phyloP scores from a whole-genome alignment of 306 rosid species.

The Dryas drummondii region DNA sequence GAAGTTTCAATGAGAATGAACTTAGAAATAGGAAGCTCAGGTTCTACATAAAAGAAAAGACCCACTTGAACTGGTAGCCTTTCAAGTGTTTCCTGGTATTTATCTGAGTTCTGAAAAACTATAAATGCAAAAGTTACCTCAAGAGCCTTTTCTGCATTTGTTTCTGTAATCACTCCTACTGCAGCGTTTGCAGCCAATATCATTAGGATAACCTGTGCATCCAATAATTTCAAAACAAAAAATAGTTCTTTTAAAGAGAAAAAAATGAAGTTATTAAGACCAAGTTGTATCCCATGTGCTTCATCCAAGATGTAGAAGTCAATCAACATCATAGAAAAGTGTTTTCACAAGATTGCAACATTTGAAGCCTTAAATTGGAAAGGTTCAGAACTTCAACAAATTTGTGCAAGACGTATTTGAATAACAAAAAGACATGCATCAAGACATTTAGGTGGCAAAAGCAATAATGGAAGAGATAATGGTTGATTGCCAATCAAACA shows the following conservation, averaged over 20 bases:
- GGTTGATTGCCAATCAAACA: background rate
- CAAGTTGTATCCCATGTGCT: background rate
- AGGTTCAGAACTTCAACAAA: conserved; percentile 10
- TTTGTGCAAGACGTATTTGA: background rate
- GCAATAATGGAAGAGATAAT: background rate
- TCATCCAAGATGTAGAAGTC: background rate
- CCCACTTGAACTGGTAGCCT: background rate
- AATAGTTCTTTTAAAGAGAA: background rate
- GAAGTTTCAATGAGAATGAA: background rate
- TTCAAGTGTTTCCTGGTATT: conserved; percentile 10
- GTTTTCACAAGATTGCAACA: background rate
- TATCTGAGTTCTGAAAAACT: background rate
- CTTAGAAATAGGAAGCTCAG: background rate
- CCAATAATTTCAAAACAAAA: conserved; percentile 19
- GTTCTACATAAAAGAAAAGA: background rate
- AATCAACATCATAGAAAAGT: background rate
- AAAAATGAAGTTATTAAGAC: background rate
- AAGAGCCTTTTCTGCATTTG: conserved; percentile 97
- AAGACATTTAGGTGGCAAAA: background rate
- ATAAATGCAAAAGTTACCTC: conserved; percentile 55
- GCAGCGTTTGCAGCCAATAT: conserved; percentile 97
- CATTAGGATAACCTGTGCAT: conserved; percentile 78
- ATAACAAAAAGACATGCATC: background rate
- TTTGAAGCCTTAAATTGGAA: conserved; percentile 13
- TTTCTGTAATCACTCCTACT: conserved; percentile 95